Evolutionary conservation across 2,329 filamentous ascomycete species (phyloP).

Genomic region (Domatiomyces catenatus): DNA sequence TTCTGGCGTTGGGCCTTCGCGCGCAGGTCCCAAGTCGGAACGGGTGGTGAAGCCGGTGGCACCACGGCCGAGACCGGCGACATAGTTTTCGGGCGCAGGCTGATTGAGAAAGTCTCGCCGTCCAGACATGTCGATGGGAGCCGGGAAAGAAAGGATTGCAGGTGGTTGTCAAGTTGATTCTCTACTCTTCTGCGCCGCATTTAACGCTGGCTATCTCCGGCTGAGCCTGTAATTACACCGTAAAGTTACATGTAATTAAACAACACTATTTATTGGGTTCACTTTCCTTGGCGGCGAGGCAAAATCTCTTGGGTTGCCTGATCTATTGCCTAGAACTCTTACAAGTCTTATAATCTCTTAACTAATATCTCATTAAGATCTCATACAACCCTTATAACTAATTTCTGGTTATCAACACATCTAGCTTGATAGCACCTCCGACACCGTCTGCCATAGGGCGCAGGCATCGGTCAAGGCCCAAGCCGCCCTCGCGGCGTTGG

Average conservation of each 20-base stretch:
- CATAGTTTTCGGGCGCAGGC: conserved; percentile 71
- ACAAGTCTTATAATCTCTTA: too few species aligned
- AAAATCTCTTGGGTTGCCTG: too few species aligned
- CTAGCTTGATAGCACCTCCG: not conserved
- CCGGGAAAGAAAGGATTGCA: too few species aligned
- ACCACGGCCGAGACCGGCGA: conserved; percentile 91
- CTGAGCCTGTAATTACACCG: not conserved
- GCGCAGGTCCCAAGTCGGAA: conserved; percentile 85
- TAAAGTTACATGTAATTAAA: conserved; percentile 2
- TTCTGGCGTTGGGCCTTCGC: conserved; percentile 90
- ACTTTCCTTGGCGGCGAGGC: too few species aligned
- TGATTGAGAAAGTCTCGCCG: conserved; percentile 80
- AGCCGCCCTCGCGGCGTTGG: conserved; percentile 17
- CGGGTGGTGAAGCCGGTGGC: conserved; percentile 96
- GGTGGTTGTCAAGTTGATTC: too few species aligned
- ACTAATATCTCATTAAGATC: too few species aligned
- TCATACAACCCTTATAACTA: too few species aligned
- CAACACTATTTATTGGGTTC: too few species aligned
- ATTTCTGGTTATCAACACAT: not conserved
- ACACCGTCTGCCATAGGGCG: conserved; percentile 32
- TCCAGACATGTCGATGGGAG: conserved; percentile 36
- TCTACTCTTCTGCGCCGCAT: too few species aligned
- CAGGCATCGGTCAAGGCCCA: conserved; percentile 30
- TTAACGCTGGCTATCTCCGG: too few species aligned
- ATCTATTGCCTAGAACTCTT: too few species aligned